These are phyloP conservation scores for Malus hybrid DNA, from an alignment of 331 rosid genomes.

Conservation along the genomic window DNA sequence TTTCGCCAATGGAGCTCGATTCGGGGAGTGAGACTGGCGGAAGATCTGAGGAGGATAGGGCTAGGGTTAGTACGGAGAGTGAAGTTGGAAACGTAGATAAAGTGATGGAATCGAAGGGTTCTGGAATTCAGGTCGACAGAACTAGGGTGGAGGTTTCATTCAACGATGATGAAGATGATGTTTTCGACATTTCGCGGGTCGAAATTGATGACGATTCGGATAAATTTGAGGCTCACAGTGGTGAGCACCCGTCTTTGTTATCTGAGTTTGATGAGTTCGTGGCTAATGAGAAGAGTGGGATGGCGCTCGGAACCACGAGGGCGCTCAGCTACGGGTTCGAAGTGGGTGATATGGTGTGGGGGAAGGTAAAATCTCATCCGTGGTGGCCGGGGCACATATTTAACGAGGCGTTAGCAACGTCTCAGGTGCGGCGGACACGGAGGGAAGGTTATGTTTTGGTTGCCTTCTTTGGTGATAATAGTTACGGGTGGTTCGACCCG, in stretches of 20 bases:
- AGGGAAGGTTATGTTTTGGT: constrained; percentile 82
- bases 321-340: constrained; percentile 63
- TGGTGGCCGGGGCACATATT: constrained; percentile 99
- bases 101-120: constrained; percentile 10
- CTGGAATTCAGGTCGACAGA: constrained; percentile 14
- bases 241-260: constrained; percentile 31
- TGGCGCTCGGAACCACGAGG: constrained; percentile 32
- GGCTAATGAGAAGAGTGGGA: constrained; percentile 54
- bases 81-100: constrained; percentile 18
- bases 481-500: constrained; percentile 97
- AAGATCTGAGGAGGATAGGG: constrained; percentile 28
- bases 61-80: constrained; percentile 27
- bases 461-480: constrained; percentile 92
- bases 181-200: constrained; percentile 12
- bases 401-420: constrained; percentile 60
- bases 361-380: constrained; percentile 95
- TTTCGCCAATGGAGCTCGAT: constrained; percentile 32
- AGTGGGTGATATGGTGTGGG: constrained; percentile 95
- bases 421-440: constrained; percentile 59
- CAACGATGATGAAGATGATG: constrained; percentile 2
- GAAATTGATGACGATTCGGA: too few relatives aligned
- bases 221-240: too few relatives aligned
- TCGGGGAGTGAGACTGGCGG: constrained; percentile 22
- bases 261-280: constrained; percentile 73
- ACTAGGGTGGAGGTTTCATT: constrained; percentile 5